Evolutionary conservation across 371 early-diverging fungal genomes (phyloP), one percentile per base, ranked within the genome.

Genomic region (Batkoa obscura): DNA sequence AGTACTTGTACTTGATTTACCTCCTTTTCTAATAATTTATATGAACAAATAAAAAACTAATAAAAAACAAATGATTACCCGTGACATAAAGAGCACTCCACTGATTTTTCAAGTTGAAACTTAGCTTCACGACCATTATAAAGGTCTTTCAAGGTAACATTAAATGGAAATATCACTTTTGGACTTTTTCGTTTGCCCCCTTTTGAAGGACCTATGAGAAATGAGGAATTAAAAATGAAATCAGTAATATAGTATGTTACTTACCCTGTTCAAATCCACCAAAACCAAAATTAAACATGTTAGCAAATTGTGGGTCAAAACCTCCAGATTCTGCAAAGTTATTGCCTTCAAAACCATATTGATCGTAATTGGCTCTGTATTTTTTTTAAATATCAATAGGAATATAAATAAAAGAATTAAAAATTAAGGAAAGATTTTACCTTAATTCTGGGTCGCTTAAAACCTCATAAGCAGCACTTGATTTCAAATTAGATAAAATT

Each of bases 51-150:
- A 32, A 2, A 13, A 15, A 33, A 37, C 10, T 13, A 2, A 13
- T 2, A 8, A 23, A 33, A 10, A 36, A 10, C 15, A 15, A n/a
- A 52, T 72, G 71, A 67, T 76, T 79, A 62, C 70, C 70, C 50
- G 71, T 63, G 17, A 70, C 75, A 46, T 73, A 64, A 60, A 70
- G 72, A 9, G 68, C 72, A 80, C 39, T 88, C 74, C 39, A 94
- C 79, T 59, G 84, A 82, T 75, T 86, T 88, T 69, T 81, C 79
- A 31, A 90, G 76, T 43, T 84, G 88, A 32, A 97, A 75, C 68
- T 89, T 93, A 58, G 88, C 84, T 31, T 83, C 80, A 64, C 82
- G 76, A 59, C 98, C 98, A 62, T 76, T 86, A 75, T 91, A 95
- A 54, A 97, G 76, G 57, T 97, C 97, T 66, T 94, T 91, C 52